Conservation (phyloP, 805 yeast species). For the Kregervanrija fluxuum region DNA sequence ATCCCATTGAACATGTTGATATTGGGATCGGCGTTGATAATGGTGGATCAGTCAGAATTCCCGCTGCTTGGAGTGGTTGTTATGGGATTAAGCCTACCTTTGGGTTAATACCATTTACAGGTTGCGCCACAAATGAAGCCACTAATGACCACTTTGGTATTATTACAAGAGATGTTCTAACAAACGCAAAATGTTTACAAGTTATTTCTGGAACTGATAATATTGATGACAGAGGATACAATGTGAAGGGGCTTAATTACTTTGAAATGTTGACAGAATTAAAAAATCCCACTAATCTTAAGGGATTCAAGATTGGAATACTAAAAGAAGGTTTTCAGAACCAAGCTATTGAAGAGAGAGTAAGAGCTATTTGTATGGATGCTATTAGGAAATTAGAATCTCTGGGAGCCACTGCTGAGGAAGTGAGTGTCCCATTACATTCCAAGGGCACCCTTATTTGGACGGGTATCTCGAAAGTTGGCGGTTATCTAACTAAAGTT, state of each 20-base stretch:
- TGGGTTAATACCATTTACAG: constrained; percentile 35
- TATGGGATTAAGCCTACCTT: constrained; percentile 43
- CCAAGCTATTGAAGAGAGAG: constrained; percentile 23
- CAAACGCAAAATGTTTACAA: constrained; percentile 26
- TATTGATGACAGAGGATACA: constrained; percentile 11
- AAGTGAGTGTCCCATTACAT: constrained; percentile 32
- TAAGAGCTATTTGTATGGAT: constrained; percentile 18
- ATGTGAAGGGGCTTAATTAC: constrained; percentile 1
- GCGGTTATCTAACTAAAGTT: constrained; percentile 12
- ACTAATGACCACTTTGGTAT: constrained; percentile 31
- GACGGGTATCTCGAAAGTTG: constrained; percentile 26
- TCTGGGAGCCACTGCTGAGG: constrained; percentile 28
- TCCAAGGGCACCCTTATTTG: constrained; percentile 29
- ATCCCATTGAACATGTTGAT: constrained; percentile 27
- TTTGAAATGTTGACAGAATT: constrained; percentile 26
- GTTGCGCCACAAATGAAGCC: constrained; percentile 28
- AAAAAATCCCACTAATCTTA: constrained; percentile 7
- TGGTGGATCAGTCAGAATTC: constrained; percentile 44
- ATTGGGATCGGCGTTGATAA: constrained; percentile 29
- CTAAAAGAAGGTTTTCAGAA: constrained; percentile 29
- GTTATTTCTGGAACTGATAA: constrained; percentile 32
- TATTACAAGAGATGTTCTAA: constrained; percentile 28
- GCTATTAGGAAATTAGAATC: constrained; percentile 24
- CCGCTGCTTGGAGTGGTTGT: constrained; percentile 29
- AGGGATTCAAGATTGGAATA: constrained; percentile 28